Evolutionary conservation across 371 early-diverging fungal genomes (phyloP), one percentile per base, ranked within the genome.

Genomic region (Syncephalis fuscata): DNA sequence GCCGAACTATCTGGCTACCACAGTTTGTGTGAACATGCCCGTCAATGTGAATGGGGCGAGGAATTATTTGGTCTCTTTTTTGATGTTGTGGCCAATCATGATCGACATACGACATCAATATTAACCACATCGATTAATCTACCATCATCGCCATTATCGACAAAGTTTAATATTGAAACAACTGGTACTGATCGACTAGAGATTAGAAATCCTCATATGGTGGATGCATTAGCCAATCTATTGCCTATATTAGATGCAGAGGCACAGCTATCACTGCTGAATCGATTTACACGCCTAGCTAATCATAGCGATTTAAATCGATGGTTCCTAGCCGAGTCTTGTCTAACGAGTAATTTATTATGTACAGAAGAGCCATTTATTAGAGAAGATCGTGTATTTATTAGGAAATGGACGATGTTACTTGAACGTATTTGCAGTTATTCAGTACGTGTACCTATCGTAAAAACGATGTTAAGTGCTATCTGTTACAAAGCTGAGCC

Each of bases 391-490:
- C 42, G 50, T 26, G 48, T 49, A 2, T 32, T 32, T 32, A 32
- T 32, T 7, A 51, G 39, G 23, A 51, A 44, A 17, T 50, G 47
- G 1, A 45, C 53, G 50, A 47, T 26, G n/a, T 36, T 58, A 17
- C 39, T 58, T 1, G 58, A 58, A 25, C 41, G 47, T 16, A 24
- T 58, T 3, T 55, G 54, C 24, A 41, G 50, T 10, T 58, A 45
- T 37, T 58, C 58, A 4, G 49, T 58, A 20, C 53, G 46, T 40
- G 48, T 58, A 17, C 50, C 54, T 0, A 49, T 53, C 36, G 42
- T 54, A 14, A 53, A 54, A 44, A 26, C 48, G 16, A 49, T 58
- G 19, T 38, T 58, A 19, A 54, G 48, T 39, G 40, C 50, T 27
- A 46, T 58, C 25, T 58, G 58, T 27, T 49, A 50, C n/a, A 52